Conservation (phyloP, 2,329 filamentous ascomycete genomes). For the Aspergillus persii region DNA sequence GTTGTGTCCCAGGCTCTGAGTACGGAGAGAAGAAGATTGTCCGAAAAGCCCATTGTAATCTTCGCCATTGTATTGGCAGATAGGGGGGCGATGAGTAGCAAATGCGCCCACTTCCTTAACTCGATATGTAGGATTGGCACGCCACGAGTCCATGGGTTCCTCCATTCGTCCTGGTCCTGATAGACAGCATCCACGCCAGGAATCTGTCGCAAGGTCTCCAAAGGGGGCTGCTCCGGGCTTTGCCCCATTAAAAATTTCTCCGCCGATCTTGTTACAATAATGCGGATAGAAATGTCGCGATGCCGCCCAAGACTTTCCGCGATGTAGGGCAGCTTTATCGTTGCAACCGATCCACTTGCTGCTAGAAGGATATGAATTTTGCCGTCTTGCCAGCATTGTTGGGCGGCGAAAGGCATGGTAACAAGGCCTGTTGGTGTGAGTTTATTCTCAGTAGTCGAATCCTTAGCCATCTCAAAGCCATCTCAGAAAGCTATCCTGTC, state of each 20-base stretch:
- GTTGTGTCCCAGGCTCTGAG: conserved; percentile 84
- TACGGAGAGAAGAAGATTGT: conserved; percentile 71
- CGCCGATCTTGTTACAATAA: conserved; percentile 75
- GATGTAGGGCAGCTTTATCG: conserved; percentile 76
- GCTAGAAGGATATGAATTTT: conserved; percentile 52
- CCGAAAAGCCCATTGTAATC: conserved; percentile 72
- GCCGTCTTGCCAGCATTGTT: conserved; percentile 16
- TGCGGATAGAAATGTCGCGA: conserved; percentile 68
- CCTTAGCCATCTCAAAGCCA: background rate
- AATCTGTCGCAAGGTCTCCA: conserved; percentile 58
- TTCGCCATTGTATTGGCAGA: conserved; percentile 86
- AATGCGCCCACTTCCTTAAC: conserved; percentile 74
- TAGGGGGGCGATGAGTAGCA: conserved; percentile 77
- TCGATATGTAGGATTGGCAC: conserved; percentile 88
- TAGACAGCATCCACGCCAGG: conserved; percentile 79
- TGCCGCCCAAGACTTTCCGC: conserved; percentile 47
- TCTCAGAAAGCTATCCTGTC: too few relatives aligned
- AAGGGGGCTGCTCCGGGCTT: conserved; percentile 69
- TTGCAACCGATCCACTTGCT: conserved; percentile 74
- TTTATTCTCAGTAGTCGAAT: background rate
- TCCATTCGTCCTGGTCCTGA: conserved; percentile 83
- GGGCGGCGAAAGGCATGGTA: background rate
- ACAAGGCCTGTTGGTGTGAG: background rate
- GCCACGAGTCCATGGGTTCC: conserved; percentile 70
- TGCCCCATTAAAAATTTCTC: conserved; percentile 74